Evolutionary conservation across 257 asterid species (phyloP), one percentile per base, ranked within the genome.

Genomic region (Solanum rostratum): DNA sequence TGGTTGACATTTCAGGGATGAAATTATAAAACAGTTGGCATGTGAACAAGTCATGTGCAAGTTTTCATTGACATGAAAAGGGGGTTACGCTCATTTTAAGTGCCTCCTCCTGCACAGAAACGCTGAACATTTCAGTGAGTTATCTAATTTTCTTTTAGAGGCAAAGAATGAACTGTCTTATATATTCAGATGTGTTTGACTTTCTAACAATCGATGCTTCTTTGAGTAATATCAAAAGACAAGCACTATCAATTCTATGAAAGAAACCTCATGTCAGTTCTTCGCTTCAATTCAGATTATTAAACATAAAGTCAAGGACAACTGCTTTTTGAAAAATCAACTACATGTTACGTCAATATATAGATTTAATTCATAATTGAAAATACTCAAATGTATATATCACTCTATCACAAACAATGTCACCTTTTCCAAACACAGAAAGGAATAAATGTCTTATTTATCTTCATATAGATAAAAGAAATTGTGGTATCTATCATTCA

Each of bases 21-120:
- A 59, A 30, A 70, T 49, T 19, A 83, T 76, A 79, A 84, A 46
- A 79, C 83, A 19, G 65, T 83, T 84, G 84, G 69, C 37, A 80
- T 30, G 50, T 45, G 59, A 79, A 85, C 70, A 60, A 54, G 80
- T 65, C 86, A 85, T 79, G 86, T 88, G 85, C 86, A 81, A 71
- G 57, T 24, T 70, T 83, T 81, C 89, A 81, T 84, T 24, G 55
- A 78, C 87, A 85, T 86, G 85, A 84, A 90, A 85, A 88, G 89
- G 86, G 88, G 84, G 41, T 76, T 45, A 85, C 87, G 20, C 79
- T 85, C 65, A 86, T 88, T 91, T 87, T 86, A 87, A 65, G 86
- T 88, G 93, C 81, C 94, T 89, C 90, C 88, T 89, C 89, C 85
- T 52, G n/a, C 84, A 86, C 27, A 84, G 87, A 91, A 87, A 89